These are phyloP conservation scores for Garcileccinum viscosum DNA, from an alignment of 1,284 basidiomycete species.

Conservation along the genomic window DNA sequence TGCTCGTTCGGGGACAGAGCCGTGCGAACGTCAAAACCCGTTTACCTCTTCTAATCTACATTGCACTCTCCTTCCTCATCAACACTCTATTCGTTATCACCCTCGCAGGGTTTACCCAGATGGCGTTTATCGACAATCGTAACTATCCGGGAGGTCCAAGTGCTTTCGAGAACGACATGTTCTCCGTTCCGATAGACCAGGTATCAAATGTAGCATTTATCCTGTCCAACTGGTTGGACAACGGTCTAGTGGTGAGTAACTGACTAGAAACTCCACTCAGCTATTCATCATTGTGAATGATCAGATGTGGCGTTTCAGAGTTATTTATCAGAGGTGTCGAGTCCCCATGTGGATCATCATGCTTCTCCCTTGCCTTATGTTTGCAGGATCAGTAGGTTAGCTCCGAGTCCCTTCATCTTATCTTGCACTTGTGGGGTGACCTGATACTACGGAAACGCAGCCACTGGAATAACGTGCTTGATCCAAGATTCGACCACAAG, in stretches of 20 bases:
- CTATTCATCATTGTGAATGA: not conserved
- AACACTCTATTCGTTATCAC: not conserved
- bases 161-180: not conserved
- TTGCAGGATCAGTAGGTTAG: not conserved
- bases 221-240: not conserved
- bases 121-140: constrained; percentile 1
- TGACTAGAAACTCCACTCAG: not conserved
- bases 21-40: not conserved
- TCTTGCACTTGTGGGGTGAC: not conserved
- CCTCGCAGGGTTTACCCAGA: not conserved
- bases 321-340: not conserved
- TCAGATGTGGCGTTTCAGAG: not conserved
- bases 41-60: not conserved
- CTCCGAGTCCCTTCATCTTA: not conserved
- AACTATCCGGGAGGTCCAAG: not conserved
- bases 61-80: not conserved
- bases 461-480: not conserved
- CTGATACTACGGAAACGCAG: not conserved
- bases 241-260: not conserved
- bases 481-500: not conserved
- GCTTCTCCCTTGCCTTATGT: not conserved
- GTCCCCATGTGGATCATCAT: not conserved
- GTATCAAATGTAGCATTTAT: not conserved
- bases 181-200: not conserved
- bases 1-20: not conserved